phyloP scores from a whole-genome alignment of 164 flowering plant genomes.

The Santalum album region DNA sequence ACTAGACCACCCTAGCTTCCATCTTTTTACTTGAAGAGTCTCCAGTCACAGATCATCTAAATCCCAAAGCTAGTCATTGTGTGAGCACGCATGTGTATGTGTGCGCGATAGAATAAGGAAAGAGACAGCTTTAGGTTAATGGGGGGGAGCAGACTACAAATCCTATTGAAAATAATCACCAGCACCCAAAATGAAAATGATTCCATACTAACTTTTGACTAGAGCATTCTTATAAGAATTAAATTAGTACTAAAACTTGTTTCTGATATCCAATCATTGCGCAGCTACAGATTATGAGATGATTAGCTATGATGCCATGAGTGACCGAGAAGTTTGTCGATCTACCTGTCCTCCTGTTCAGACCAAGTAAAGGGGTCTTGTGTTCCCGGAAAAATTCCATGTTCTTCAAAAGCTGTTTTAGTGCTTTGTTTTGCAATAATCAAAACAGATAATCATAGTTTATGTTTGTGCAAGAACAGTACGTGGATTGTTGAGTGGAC shows the following conservation, averaged over 20 bases:
- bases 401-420: slow-evolving; percentile 2
- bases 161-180: slow-evolving; percentile 12
- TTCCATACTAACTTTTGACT: slow-evolving; percentile 33
- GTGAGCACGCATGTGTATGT: too few relatives aligned
- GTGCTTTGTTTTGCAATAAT: slow-evolving; percentile 7
- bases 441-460: not conserved
- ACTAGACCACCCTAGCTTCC: not conserved
- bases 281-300: slow-evolving; percentile 13
- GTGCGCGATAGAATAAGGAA: not conserved
- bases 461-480: slow-evolving; percentile 15
- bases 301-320: slow-evolving; percentile 11
- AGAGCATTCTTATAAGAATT: slow-evolving; percentile 14
- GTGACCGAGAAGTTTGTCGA: slow-evolving; percentile 9
- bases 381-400: slow-evolving; percentile 17
- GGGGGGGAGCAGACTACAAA: slow-evolving; percentile 23
- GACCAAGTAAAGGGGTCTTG: slow-evolving; percentile 12
- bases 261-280: slow-evolving; percentile 23
- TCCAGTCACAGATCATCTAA: too few relatives aligned
- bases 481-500: slow-evolving; percentile 14
- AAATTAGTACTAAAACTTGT: not conserved
- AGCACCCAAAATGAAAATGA: slow-evolving; percentile 20
- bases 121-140: slow-evolving; percentile 13
- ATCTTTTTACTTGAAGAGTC: not conserved
- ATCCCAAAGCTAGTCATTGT: not conserved
- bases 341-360: slow-evolving; percentile 1